A percentile compares a stretch with the other conserved stretches of the same genome.
These are phyloP conservation scores for Yamadazyma paraphyllophila DNA, from an alignment of 805 yeast species.

Conservation along the genomic window DNA sequence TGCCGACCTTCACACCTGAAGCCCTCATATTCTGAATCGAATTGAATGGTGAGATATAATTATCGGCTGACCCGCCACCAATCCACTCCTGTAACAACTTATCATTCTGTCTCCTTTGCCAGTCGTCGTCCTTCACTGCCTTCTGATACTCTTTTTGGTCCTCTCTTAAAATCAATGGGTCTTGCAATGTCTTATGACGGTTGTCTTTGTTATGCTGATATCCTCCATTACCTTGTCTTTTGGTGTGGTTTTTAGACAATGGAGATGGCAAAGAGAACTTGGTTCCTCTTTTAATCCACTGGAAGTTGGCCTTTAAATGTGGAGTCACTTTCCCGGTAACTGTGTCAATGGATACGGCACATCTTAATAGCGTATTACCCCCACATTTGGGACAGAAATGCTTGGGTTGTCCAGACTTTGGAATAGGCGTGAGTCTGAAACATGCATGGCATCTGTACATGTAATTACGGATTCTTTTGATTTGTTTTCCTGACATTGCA, in stretches of 20 bases:
- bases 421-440: conserved; percentile 76
- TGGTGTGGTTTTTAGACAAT: conserved; percentile 68
- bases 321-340: conserved; percentile 81
- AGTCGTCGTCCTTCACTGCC: conserved; percentile 82
- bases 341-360: conserved; percentile 83
- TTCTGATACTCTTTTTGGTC: conserved; percentile 93
- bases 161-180: conserved; percentile 67
- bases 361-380: conserved; percentile 83
- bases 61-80: conserved; percentile 92
- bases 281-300: conserved; percentile 91
- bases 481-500: conserved; percentile 76
- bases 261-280: conserved; percentile 85
- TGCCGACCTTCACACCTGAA: conserved; percentile 77
- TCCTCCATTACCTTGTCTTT: conserved; percentile 75
- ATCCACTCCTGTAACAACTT: conserved; percentile 84
- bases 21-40: conserved; percentile 41
- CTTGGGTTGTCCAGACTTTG: conserved; percentile 69
- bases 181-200: conserved; percentile 47
- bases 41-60: conserved; percentile 81
- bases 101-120: conserved; percentile 85
- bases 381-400: conserved; percentile 97
- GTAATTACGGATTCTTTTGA: conserved; percentile 81
- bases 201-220: conserved; percentile 68
- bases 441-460: conserved; percentile 98
- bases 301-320: conserved; percentile 85